Percentiles rank a stretch among this genome's conserved stretches.
phyloP scores from a whole-genome alignment of 1,284 basidiomycete species.

The Leccinum subrobustum region DNA sequence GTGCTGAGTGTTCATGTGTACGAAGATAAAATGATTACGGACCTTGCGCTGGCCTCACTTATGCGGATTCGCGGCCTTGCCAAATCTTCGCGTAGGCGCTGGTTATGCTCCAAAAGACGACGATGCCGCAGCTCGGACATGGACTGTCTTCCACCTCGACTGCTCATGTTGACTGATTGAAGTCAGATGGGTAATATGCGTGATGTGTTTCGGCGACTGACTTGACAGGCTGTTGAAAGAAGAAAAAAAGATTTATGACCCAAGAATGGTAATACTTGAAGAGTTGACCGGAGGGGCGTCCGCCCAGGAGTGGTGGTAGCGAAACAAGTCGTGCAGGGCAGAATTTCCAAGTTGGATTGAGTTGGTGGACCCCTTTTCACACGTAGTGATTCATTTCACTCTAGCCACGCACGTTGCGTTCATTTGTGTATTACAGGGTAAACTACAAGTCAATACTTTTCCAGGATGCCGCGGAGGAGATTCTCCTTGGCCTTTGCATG shows the following conservation, averaged over 20 bases:
- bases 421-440: conserved; percentile 6
- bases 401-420: background rate
- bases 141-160: conserved; percentile 69
- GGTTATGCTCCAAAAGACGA: conserved; percentile 90
- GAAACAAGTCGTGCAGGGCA: conserved; percentile 11
- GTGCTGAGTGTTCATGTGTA: conserved; percentile 7
- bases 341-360: conserved; percentile 11
- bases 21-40: conserved; percentile 30
- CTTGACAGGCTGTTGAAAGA: conserved; percentile 1
- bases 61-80: conserved; percentile 84
- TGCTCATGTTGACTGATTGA: conserved; percentile 46
- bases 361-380: conserved; percentile 20
- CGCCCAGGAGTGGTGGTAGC: conserved; percentile 8
- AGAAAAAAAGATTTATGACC: background rate
- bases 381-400: conserved; percentile 17
- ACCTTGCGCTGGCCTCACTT: conserved; percentile 90
- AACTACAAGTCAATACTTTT: conserved; percentile 31
- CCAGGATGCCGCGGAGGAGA: conserved; percentile 34
- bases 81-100: conserved; percentile 87
- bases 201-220: conserved; percentile 3
- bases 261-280: conserved; percentile 1
- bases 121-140: conserved; percentile 98
- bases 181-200: conserved; percentile 1
- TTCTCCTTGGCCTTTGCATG: conserved; percentile 35
- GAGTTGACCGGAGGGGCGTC: background rate